Evolutionary conservation across 345 rosid species (phyloP), one percentile per base, ranked within the genome.

Genomic region (Capsella bursapastoris): DNA sequence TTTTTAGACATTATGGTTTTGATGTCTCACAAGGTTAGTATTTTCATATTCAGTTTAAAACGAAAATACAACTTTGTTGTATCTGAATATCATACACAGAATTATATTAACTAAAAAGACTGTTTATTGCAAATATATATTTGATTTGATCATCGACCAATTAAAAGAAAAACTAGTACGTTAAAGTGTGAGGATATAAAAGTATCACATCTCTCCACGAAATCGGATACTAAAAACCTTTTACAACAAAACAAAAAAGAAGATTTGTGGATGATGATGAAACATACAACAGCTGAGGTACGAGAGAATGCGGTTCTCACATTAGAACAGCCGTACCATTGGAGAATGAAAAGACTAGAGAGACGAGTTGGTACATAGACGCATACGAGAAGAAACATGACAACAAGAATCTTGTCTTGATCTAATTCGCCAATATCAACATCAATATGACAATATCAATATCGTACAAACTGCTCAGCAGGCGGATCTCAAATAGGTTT

Each of bases 401-500:
- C 27, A 69, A n/a, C 50, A 69, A 27, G 59, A 65, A 74, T 57
- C 57, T 60, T 48, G 10, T 49, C 15, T 50, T 82, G 16, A 5
- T 68, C 0, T 58, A 81, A 10, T 50, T 80, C 2, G 72, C 80
- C 11, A 78, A 18, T 18, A 18, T 18, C 22, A 18, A 18, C 22
- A 18, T 18, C 22, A 18, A 67, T 61, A 35, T 64, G n/a, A n/a
- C 32, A 79, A 80, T 65, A 82, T 82, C 50, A 75, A 78, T 64
- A 22, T 55, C 44, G 44, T 81, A 13, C 85, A 81, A 57, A 7
- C 1, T 14, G 8, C 49, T 55, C 78, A 81, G 52, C 79, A 63
- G 37, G 51, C 64, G n/a, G 83, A 83, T 52, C 63, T 83, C n/a
- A 61, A 63, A 70, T 31, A 68, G 47, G 80, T 77, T 27, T 78